phyloP scores from a whole-genome alignment of 1,284 basidiomycete species.

The Salmacisia buchloeana region DNA sequence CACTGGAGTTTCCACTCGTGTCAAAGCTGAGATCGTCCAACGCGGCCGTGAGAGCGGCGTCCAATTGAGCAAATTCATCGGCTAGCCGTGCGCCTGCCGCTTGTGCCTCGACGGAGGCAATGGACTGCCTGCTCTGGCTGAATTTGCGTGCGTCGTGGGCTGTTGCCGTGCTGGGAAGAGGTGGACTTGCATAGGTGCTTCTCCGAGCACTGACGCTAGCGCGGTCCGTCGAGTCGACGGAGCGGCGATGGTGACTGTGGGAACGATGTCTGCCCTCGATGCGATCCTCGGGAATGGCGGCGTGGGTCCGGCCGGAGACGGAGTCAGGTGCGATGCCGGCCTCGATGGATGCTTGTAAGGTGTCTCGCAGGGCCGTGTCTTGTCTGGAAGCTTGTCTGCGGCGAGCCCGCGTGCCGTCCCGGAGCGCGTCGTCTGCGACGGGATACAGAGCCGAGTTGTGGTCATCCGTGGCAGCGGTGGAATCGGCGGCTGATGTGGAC shows the following conservation, averaged over 20 bases:
- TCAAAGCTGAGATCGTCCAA: constrained; percentile 40
- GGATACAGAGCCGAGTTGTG: background rate
- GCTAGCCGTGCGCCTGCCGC: background rate
- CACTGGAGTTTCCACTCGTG: constrained; percentile 19
- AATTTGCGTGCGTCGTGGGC: too few relatives aligned
- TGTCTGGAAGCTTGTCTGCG: background rate
- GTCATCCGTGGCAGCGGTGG: background rate
- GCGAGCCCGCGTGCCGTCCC: background rate
- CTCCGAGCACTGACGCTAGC: too few relatives aligned
- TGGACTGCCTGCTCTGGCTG: too few relatives aligned
- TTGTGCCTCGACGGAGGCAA: too few relatives aligned
- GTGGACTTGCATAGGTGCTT: too few relatives aligned
- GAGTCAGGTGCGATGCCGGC: background rate
- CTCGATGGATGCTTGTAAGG: background rate
- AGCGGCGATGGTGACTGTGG: too few relatives aligned
- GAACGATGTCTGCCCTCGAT: too few relatives aligned
- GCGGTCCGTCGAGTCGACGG: too few relatives aligned
- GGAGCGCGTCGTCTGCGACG: background rate
- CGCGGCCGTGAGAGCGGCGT: constrained; percentile 32
- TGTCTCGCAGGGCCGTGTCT: background rate
- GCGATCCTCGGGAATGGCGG: too few relatives aligned
- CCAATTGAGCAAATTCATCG: constrained; percentile 17
- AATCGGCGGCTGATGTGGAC: background rate
- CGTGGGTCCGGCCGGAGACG: background rate
- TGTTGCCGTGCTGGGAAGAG: too few relatives aligned